Base-by-base conservation (phyloP, 192 early-diverging fungal species). In the Haplosporangium gracile region DNA sequence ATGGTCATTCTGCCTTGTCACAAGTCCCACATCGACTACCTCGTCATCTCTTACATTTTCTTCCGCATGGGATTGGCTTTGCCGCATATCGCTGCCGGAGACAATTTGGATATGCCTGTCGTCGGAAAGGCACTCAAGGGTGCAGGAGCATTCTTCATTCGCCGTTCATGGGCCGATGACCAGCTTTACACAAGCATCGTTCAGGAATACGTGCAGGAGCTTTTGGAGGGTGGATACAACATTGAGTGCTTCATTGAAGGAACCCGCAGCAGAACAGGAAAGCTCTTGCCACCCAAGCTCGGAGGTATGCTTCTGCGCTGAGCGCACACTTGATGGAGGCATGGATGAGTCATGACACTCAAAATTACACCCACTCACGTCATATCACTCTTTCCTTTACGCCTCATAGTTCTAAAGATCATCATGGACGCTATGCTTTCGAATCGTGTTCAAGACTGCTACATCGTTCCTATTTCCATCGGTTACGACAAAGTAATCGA, bases 401-500 rank as follows among this genome's bases (percentile, higher is more conserved):
- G 1, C 20, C 29, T 26, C 26, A 53, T 81, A 86, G 90, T 97
- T 70, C 88, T 97, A 75, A 97, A 97, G 86, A 95, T 97, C 65
- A 86, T 97, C 13, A 77, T 96, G 82, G 95, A 96, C n/a, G 91
- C 93, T 39, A 89, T 97, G 45, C 76, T 94, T 4, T 85, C 88
- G 2, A 90, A 92, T 22, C 82, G 92, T 22, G 90, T 93, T 26
- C 81, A 89, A 20, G 96, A 97, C 73, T 93, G 92, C 65, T 92
- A 93, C 63, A 89, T 97, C 63, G 95, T 96, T 1, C 96, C 96
- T 5, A 94, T 97, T 83, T 93, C 91, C 40, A 93, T 97, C 74
- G 95, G 95, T 22, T 97, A 97, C 81, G 96, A 96, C 77, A 97
- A 96, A 85, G 93, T 93, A 24, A 96, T 97, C 73, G 96, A 97